Percentiles rank a stretch among this genome's conserved stretches.
Evolutionary conservation across 2,329 filamentous ascomycete species (phyloP).

Genomic region (Bipolaris oryzae): DNA sequence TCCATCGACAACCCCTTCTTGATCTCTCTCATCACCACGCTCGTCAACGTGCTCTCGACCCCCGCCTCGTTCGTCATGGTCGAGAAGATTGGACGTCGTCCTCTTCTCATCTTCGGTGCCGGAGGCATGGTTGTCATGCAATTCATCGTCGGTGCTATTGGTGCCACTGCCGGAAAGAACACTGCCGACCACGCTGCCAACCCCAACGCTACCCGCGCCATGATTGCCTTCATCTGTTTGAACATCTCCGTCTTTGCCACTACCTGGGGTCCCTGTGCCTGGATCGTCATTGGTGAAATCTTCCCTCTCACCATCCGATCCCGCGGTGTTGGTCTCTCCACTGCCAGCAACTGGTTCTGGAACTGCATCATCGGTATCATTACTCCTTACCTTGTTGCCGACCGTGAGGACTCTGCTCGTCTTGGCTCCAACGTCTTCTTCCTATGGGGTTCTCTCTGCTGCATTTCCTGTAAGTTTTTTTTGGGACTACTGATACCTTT

Average conservation of each 20-base stretch:
- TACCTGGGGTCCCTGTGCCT: slow-evolving; percentile 81
- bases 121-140: slow-evolving; percentile 83
- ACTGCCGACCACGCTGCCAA: slow-evolving; percentile 47
- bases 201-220: slow-evolving; percentile 40
- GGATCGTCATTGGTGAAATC: slow-evolving; percentile 83
- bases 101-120: slow-evolving; percentile 78
- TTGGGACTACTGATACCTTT: not conserved
- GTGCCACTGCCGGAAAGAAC: slow-evolving; percentile 46
- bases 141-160: slow-evolving; percentile 79
- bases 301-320: slow-evolving; percentile 90
- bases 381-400: slow-evolving; percentile 78
- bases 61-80: slow-evolving; percentile 85
- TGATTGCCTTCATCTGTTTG: slow-evolving; percentile 90
- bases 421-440: slow-evolving; percentile 62
- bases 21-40: slow-evolving; percentile 82
- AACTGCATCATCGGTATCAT: slow-evolving; percentile 68
- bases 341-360: slow-evolving; percentile 74
- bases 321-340: slow-evolving; percentile 84
- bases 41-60: slow-evolving; percentile 86
- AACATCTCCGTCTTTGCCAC: slow-evolving; percentile 91
- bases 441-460: slow-evolving; percentile 64
- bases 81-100: slow-evolving; percentile 80
- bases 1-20: slow-evolving; percentile 77
- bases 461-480: slow-evolving; percentile 52
- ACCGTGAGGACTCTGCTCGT: slow-evolving; percentile 69